phyloP scores from a whole-genome alignment of 805 yeast species.

The Starmera quercuum region DNA sequence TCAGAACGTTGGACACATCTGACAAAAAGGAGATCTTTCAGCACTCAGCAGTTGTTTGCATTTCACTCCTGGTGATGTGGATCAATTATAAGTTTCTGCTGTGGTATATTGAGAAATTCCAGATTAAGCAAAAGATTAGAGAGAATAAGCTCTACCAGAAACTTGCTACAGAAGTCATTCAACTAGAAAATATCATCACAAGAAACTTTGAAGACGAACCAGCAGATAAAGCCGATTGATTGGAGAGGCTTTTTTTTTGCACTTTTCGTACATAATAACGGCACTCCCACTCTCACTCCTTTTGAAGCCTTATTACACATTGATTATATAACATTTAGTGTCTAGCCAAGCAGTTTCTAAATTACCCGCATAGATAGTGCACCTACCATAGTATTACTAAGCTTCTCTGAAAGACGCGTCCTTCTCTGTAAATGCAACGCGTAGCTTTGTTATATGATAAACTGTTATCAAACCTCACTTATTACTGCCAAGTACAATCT shows the following conservation, averaged over 20 bases:
- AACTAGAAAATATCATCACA: constrained; percentile 11
- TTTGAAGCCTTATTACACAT: no score
- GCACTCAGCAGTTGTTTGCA: constrained; percentile 10
- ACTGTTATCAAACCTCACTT: no score
- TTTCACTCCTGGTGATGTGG: constrained; percentile 13
- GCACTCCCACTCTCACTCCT: no score
- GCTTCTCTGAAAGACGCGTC: no score
- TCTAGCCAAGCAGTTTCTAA: no score
- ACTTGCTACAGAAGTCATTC: constrained; percentile 15
- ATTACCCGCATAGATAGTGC: no score
- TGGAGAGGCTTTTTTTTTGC: no score
- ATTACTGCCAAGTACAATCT: not conserved
- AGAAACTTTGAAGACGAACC: not conserved
- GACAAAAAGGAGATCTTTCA: constrained; percentile 9
- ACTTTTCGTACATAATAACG: no score
- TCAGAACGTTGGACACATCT: constrained; percentile 23
- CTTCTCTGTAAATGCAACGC: no score
- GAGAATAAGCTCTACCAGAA: constrained; percentile 15
- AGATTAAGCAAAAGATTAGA: constrained; percentile 10
- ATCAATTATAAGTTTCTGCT: constrained; percentile 10
- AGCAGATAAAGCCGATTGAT: not conserved
- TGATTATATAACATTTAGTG: no score
- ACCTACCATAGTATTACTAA: no score
- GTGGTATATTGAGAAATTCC: constrained; percentile 14
- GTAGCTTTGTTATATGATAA: no score